Evolutionary conservation across 202 grass and related monocot genomes (phyloP), one percentile per base, ranked within the genome.

Genomic region (Zoysia matrella): DNA sequence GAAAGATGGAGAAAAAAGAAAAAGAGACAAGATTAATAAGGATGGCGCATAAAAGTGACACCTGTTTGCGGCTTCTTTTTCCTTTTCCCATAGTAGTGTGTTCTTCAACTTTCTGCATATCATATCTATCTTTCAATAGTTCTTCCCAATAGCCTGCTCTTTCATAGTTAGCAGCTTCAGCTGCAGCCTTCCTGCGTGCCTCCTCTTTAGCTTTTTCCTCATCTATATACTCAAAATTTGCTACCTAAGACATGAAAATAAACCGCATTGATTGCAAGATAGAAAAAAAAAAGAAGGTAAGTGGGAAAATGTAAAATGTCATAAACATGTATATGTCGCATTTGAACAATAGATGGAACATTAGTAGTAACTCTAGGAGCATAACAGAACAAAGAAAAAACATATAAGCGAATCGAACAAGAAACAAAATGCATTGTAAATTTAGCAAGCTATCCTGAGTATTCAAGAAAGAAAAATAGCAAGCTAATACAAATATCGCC

Each of bases 51-150:
- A 69, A 14, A 66, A 86, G 52, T 36, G 15, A 39, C 85, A 96
- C 97, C 83, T 99, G 97, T 82, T 99, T 99, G 67, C 97, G 93
- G 81, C 93, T 96, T 83, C 97, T 91, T 94, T 99, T 99, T 65
- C 97, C 97, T 87, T 36, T 36, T 36, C 30, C 30, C 30, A 36
- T 36, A 36, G 30, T 36, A 36, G 30, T 36, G 30, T 36, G 30
- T 36, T 36, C 30, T 36, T 36, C 30, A 36, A 36, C 77, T 87
- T 99, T 85, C 80, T 92, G 71, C 52, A 87, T 93, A 86, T 89
- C 91, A 43, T 86, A 89, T 92, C 18, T 87, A 67, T 96, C 91
- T 65, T 92, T 96, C 69, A 99, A 88, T 73, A 99, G 78, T 70
- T 94, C 91, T 82, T 94, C 97, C 97, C 97, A 99, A 60, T 88